Evolutionary conservation across 257 asterid species (phyloP), one percentile per base, ranked within the genome.

Genomic region (Solanum commersonii): DNA sequence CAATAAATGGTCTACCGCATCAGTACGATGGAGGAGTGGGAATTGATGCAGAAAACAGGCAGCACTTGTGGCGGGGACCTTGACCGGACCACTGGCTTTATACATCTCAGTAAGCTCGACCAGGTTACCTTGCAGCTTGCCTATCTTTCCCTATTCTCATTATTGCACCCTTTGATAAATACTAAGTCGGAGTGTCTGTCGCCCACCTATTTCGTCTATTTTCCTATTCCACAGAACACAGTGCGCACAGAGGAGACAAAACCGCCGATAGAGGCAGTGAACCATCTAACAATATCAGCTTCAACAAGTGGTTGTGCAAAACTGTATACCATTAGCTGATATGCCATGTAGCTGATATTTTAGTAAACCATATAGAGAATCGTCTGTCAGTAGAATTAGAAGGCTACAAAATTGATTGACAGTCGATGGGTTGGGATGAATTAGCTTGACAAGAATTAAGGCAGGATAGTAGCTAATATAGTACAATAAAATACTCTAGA

Each of bases 11-110:
- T 96, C 73, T 96, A 94, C 89, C 92, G 98, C 42, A 96, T 96
- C 90, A 95, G 98, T 94, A 93, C 94, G 40, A 90, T 89, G 67
- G 93, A 90, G 87, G 99, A 96, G 90, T 96, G 98, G 98, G 96
- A 90, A 84, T 92, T 86, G 90, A 91, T 95, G 86, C 95, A 84
- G 91, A 78, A 86, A 22, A 91, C 77, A 70, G 96, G 95, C 84
- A 91, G 91, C 37, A 89, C 91, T 35, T 89, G 88, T 42, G 99
- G 99, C 18, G 94, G 98, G 83, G 82, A 92, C 74, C 89, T 95
- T 11, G 99, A 96, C 88, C 93, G 88, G 52, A 89, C 96, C 76
- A 92, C 98, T 85, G 94, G 88, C 33, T 95, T 91, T 89, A 93
- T 96, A 89, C 98, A 96, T 89, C 96, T 95, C 91, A 95, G 98